A percentile compares a stretch with the other conserved stretches of the same genome.
Evolutionary conservation across 2,329 filamentous ascomycete species (phyloP).

Genomic region (Fusarium sp.): DNA sequence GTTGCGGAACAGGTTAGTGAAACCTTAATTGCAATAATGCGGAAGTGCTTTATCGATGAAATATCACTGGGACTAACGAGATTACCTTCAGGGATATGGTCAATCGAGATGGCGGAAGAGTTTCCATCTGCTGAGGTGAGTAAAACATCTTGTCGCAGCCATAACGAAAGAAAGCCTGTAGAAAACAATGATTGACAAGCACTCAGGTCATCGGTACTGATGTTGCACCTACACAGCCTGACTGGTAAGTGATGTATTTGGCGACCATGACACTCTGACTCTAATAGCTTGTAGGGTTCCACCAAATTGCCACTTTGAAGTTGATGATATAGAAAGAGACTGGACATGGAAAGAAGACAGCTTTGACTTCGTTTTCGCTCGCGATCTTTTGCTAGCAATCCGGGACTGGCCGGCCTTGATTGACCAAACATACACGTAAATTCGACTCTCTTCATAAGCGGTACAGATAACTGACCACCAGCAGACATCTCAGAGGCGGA

Average conservation of each 20-base stretch:
- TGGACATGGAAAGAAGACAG: conserved; percentile 54
- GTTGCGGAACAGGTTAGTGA: conserved; percentile 47
- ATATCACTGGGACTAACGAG: not conserved
- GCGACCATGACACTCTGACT: not conserved
- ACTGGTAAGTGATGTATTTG: conserved; percentile 19
- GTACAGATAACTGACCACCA: not conserved
- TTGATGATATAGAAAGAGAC: conserved; percentile 53
- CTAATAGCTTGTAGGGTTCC: conserved; percentile 50
- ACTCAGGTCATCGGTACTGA: conserved; percentile 38
- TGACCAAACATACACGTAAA: conserved; percentile 52
- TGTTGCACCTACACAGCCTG: conserved; percentile 40
- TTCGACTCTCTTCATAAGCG: rapidly evolving
- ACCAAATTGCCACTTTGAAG: conserved; percentile 53
- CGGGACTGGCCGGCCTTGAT: conserved; percentile 50
- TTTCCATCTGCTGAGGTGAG: conserved; percentile 34
- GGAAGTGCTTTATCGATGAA: too few relatives aligned
- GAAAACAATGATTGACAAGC: not conserved
- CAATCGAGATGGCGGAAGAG: conserved; percentile 55
- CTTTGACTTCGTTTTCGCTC: conserved; percentile 53
- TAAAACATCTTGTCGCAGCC: not conserved
- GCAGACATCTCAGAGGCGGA: conserved; percentile 26
- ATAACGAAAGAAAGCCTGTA: not conserved
- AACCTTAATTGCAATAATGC: rapidly evolving
- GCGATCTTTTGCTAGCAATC: conserved; percentile 49
- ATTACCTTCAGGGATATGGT: conserved; percentile 47